Evolutionary conservation across 192 early-diverging fungal species (phyloP), one percentile per base, ranked within the genome.

Genomic region (Gaertneriomyces semiglobifer): DNA sequence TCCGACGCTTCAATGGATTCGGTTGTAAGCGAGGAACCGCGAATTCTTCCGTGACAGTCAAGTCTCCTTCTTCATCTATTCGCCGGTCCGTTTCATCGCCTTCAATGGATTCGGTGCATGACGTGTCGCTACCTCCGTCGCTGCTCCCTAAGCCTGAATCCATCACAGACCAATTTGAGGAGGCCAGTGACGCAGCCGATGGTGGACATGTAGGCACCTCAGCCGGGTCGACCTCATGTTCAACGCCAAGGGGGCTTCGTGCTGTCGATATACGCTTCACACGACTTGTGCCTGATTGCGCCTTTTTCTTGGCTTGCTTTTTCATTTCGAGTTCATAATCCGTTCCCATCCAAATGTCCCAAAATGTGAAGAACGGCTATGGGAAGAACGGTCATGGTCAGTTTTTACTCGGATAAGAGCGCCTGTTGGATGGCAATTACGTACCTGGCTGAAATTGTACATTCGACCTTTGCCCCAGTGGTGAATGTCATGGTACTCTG

Each of bases 331-430:
- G 40, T 12, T 75, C 72, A 57, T 73, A 81, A 54, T 81, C 79
- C 12, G 89, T 92, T 12, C 89, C 90, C 66, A 90, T 74, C 46
- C 86, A 60, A 20, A 83, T 77, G 69, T 92, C 90, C 90, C 90
- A 92, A 48, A 85, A 81, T 5, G 86, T 92, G 69, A 89, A 90
- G 74, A 88, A 92, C 7, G 90, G 90, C 77, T 92, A 81, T 7
- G 77, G 20, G 4, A n/a, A 6, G 5, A n/a, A 6, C 4, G 20
- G 20, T 52, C 50, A 52, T 52, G n/a, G 6, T 52, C 50, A 52
- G 50, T 33, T 33, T 33, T 2, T 33, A n/a, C 25, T 33, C 25
- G 25, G 25, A 33, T 33, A 1, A 2, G 25, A 33, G 25, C 25
- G 2, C 79, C 73, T 74, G 87, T 70, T 82, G 82, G 66, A 69